These are phyloP conservation scores for Bipolaris oryzae DNA, from an alignment of 2,329 filamentous ascomycete species.

Conservation along the genomic window DNA sequence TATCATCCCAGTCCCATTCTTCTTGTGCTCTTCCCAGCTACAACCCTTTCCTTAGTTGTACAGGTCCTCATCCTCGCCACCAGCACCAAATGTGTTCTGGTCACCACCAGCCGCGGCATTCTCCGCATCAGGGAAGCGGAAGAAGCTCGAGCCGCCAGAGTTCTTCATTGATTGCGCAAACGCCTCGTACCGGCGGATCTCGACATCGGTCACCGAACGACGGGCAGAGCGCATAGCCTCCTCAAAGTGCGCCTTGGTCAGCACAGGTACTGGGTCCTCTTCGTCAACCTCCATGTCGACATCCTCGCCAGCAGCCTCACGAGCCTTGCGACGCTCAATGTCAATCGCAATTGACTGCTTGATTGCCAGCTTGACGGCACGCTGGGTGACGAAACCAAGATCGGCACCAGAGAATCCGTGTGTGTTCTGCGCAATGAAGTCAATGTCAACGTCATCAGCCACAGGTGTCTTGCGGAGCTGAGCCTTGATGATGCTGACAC, in stretches of 20 bases:
- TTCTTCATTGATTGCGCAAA: slow-evolving; percentile 99
- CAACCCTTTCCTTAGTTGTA: slow-evolving; percentile 73
- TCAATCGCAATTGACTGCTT: slow-evolving; percentile 91
- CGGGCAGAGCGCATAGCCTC: slow-evolving; percentile 97
- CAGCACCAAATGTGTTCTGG: slow-evolving; percentile 72
- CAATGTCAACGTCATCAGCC: slow-evolving; percentile 81
- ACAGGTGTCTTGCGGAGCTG: slow-evolving; percentile 99
- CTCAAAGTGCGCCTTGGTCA: slow-evolving; percentile 96
- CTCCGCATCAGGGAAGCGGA: slow-evolving; percentile 78
- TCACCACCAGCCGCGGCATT: slow-evolving; percentile 57
- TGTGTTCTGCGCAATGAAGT: slow-evolving; percentile 94
- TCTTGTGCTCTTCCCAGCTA: not conserved
- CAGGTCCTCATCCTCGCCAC: slow-evolving; percentile 93
- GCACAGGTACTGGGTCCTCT: slow-evolving; percentile 93
- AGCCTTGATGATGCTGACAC: slow-evolving; percentile 87
- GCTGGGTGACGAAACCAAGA: slow-evolving; percentile 98
- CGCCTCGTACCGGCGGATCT: slow-evolving; percentile 97
- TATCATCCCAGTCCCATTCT: slow-evolving; percentile 15
- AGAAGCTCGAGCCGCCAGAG: slow-evolving; percentile 90
- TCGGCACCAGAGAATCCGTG: slow-evolving; percentile 99
- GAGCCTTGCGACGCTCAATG: slow-evolving; percentile 88
- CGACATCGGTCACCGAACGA: slow-evolving; percentile 92
- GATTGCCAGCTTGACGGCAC: slow-evolving; percentile 98
- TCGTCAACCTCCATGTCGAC: slow-evolving; percentile 76
- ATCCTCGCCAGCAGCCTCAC: slow-evolving; percentile 73